A percentile compares a stretch with the other conserved stretches of the same genome.
These are phyloP conservation scores for Ustilago shanxiensis DNA, from an alignment of 1,284 basidiomycete species.

Conservation along the genomic window DNA sequence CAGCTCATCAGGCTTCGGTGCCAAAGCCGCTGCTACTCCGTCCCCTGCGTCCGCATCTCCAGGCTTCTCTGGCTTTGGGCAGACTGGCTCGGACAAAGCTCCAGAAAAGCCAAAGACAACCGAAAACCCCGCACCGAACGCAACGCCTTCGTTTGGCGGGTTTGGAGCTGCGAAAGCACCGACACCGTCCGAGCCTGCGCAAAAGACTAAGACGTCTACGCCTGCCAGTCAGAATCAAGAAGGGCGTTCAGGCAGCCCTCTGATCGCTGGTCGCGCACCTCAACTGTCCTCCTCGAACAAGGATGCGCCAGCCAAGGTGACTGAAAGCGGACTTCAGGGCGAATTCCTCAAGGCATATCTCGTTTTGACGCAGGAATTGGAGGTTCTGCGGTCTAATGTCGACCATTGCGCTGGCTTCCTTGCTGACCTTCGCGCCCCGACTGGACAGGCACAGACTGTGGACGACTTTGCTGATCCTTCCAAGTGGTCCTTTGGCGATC, in stretches of 20 bases:
- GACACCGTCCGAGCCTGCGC: slow-evolving; percentile 8
- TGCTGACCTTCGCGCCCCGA: slow-evolving; percentile 57
- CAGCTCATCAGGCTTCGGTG: slow-evolving; percentile 10
- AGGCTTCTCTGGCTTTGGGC: slow-evolving; percentile 26
- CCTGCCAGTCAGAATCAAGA: slow-evolving; percentile 8
- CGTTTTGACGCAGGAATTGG: slow-evolving; percentile 70
- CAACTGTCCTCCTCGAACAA: slow-evolving; percentile 28
- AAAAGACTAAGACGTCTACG: slow-evolving; percentile 4
- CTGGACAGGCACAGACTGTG: slow-evolving; percentile 35
- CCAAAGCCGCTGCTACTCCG: slow-evolving; percentile 20
- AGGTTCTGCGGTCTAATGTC: slow-evolving; percentile 52
- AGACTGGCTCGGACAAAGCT: background rate
- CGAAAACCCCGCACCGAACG: background rate
- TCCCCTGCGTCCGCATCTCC: slow-evolving; percentile 10
- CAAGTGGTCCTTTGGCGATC: slow-evolving; percentile 71
- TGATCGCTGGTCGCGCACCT: slow-evolving; percentile 28
- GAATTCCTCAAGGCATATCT: slow-evolving; percentile 68
- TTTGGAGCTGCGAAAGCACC: slow-evolving; percentile 18
- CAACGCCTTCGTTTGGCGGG: slow-evolving; percentile 15
- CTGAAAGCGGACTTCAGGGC: slow-evolving; percentile 62
- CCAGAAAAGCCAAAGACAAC: slow-evolving; percentile 11
- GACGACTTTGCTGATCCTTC: slow-evolving; percentile 54
- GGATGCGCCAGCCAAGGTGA: slow-evolving; percentile 45
- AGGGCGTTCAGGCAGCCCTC: slow-evolving; percentile 13
- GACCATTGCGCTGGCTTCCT: slow-evolving; percentile 65